phyloP scores from a whole-genome alignment of 1,284 basidiomycete species.

The Microbotryomycetes sp. region DNA sequence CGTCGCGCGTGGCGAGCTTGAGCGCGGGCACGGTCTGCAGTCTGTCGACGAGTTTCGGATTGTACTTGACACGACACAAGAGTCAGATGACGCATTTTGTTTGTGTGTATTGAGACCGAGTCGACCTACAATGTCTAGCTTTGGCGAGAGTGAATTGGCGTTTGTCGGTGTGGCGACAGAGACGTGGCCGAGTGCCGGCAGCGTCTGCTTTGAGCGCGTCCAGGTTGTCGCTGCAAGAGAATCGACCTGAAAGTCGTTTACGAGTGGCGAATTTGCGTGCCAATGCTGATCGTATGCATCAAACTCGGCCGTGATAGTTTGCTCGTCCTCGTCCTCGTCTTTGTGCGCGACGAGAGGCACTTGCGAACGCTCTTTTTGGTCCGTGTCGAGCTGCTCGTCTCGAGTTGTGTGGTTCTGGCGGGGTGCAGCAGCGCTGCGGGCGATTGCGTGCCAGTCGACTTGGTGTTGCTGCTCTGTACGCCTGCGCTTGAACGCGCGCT shows the following conservation, averaged over 20 bases:
- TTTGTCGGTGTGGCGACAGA: no score
- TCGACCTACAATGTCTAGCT: no score
- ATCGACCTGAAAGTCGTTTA: constrained; percentile 6
- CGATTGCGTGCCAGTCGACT: constrained; percentile 23
- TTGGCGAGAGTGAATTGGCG: background rate
- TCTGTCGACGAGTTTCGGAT: constrained; percentile 29
- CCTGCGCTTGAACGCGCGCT: constrained; percentile 54
- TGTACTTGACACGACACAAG: constrained; percentile 13
- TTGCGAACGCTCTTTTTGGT: no score
- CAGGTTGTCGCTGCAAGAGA: constrained; percentile 53
- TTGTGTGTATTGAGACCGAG: no score
- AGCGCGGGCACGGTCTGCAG: constrained; percentile 4
- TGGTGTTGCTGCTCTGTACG: constrained; percentile 27
- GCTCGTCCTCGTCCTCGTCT: constrained; percentile 19
- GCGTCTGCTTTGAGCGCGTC: constrained; percentile 46
- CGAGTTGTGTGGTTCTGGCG: constrained; percentile 10
- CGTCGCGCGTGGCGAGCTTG: background rate
- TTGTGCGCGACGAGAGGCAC: no score
- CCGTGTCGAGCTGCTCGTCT: constrained; percentile 35
- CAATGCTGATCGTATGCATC: background rate
- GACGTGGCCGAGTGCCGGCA: constrained; percentile 33
- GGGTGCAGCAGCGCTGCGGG: constrained; percentile 6
- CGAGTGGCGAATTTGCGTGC: background rate
- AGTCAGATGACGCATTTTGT: background rate
- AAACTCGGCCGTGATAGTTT: background rate